Base-by-base conservation (phyloP, 805 yeast genomes). In the Zygoascus flipseniorum region DNA sequence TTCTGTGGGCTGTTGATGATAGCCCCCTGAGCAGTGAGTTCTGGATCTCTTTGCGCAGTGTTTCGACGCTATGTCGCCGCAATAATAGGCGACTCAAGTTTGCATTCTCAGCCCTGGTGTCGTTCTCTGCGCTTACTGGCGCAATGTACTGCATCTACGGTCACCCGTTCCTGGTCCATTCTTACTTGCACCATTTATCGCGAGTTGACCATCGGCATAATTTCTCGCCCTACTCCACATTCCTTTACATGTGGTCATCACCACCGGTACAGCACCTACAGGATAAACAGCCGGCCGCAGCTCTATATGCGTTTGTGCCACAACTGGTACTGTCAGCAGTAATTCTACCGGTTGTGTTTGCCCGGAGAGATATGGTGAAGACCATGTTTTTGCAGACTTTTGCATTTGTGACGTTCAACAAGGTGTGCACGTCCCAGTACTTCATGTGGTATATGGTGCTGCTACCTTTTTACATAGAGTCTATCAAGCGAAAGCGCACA, bases 171-270 rank as follows among this genome's bases (percentile, higher is more conserved):
- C 55, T 93, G 11, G 72, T 80, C 43, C 86, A 92, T 60, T 78
- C 97, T 0, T 89, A 87, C 65, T 64, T 89, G 4, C 90, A 92
- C 65, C 99, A 92, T 67, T 70, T 92, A 43, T 74, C 79, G 8
- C 74, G 99, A 56, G 69, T 88, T 3, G 99, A 93, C 67, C 99
- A 93, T 68, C 79, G 99, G 48, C 99, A 93, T 69, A 93, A 93
- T 69, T 93, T 93, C 65, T 87, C 96, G 4, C 73, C 90, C 1
- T 93, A 90, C 77, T 86, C 90, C 66, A 72, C 88, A 11, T 72
- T 83, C 20, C 71, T 93, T 43, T 72, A 72, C 57, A 66, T 68
- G 58, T 61, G 69, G n/a, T 65, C 68, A 13, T 59, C 64, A 9
- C 68, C 67, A n/a, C 57, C 54, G n/a, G 60, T 57, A 2, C 51